Conservation (phyloP, 2,329 filamentous ascomycete species). For the Ophiognomonia clavigignenti-juglandacearum region DNA sequence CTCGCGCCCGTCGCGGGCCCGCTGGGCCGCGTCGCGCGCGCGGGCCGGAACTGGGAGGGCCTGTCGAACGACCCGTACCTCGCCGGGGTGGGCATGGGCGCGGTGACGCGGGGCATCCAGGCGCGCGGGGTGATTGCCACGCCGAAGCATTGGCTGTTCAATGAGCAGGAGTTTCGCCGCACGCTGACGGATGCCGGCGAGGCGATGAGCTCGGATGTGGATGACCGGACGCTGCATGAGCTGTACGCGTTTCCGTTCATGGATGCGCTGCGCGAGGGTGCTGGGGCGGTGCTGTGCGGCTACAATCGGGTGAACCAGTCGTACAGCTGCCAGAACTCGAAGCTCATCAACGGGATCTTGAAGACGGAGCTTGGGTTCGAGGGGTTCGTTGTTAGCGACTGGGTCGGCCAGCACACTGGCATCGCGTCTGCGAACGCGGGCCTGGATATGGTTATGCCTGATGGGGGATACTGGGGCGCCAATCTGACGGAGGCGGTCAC, state of each 20-base stretch:
- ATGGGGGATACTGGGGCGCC: conserved; percentile 25
- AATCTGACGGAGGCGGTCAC: conserved; percentile 56
- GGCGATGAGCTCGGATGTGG: conserved; percentile 30
- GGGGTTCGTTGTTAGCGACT: conserved; percentile 66
- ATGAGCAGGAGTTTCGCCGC: conserved; percentile 33
- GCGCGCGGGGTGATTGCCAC: conserved; percentile 68
- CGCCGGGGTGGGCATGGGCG: conserved; percentile 35
- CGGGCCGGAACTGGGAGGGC: conserved; percentile 58
- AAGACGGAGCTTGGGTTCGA: conserved; percentile 58
- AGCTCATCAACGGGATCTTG: conserved; percentile 61
- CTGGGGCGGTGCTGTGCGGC: conserved; percentile 9
- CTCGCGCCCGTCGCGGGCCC: conserved; percentile 55
- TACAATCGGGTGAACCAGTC: conserved; percentile 22
- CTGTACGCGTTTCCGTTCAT: conserved; percentile 37
- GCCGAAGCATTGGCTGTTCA: conserved; percentile 63
- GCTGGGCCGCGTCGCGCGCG: conserved; percentile 56
- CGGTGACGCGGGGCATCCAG: conserved; percentile 66
- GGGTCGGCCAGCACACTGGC: conserved; percentile 61
- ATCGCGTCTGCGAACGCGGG: conserved; percentile 59
- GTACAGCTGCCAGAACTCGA: conserved; percentile 66
- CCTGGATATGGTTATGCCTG: conserved; percentile 68
- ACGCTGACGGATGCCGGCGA: conserved; percentile 44
- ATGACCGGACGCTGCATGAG: conserved; percentile 35
- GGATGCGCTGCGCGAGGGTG: conserved; percentile 10
- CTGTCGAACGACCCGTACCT: conserved; percentile 55